Base-by-base conservation (phyloP, 495 filamentous ascomycete genomes). In the Cetradonia linearis region DNA sequence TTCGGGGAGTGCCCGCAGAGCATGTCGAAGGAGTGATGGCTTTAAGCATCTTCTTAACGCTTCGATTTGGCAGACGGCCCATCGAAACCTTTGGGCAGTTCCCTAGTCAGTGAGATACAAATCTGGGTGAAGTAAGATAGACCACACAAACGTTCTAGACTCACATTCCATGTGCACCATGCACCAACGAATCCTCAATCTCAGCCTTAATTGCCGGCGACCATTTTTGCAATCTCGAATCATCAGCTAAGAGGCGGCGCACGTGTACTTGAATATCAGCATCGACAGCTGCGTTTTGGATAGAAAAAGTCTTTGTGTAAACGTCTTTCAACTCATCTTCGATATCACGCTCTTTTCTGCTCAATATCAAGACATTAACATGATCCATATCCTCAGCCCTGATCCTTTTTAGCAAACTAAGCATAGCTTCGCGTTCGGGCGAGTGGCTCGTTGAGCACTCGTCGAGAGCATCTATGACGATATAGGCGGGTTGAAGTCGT, bases 41-140 rank as follows among this genome's bases (percentile, higher is more conserved):
- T 63, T 66, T n/a, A 49, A 42, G 63, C 71, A 76, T 60, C 62
- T 64, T 50, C 61, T 62, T 14, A 77, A 65, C 28, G 37, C 65
- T 30, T 75, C 68, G 25, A 77, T 59, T 59, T 77, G 72, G 67
- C 71, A 76, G 40, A 63, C 68, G 10, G 67, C 70, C 70, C 72
- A 77, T 56, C 73, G 70, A 55, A 77, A 76, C 73, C 73, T 77
- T 46, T 18, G 11, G 16, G 20, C 16, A 56, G 28, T 34, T 1
- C 14, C 46, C 47, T 28, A 50, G 36, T n/a, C 2, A 40, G 25
- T 38, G 38, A 13, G 14, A 57, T 4, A 44, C 27, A 33, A 9
- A 31, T 36, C 13, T 2, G 52, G 33, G 52, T 25, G 30, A n/a
- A 28, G 16, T 8, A n/a, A 28, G 27, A 14, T 25, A 50, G 48